Evolutionary conservation across 768 basidiomycete species (phyloP), one percentile per base, ranked within the genome.

Genomic region (Tylopilus sp.): DNA sequence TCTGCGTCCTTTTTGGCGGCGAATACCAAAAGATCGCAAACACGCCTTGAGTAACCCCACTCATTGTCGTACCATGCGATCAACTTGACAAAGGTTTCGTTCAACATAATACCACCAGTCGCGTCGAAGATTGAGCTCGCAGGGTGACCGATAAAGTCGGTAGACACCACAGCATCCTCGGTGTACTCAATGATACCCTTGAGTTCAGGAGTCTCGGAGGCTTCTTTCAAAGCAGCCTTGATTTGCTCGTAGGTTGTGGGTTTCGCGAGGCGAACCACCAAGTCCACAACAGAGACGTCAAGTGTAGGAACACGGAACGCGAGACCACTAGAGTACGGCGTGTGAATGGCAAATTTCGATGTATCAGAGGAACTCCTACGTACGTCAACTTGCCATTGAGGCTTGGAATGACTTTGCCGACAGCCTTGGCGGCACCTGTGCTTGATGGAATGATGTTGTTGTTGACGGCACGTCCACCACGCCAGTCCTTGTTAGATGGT

Each of bases 381-480:
- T 69, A 91, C 89, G 94, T 98, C 68, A 99, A 86, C 79, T 98
- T 98, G 77, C 96, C 96, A 76, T 98, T 97, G 63, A 99, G 83
- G 46, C 74, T 71, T 55, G 96, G 96, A 71, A 98, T 98, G 74
- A 99, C 94, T 80, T 97, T 96, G 65, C 94, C 94, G 69, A 96
- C 93, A 59, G 94, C 94, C 84, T 98, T 99, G 72, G 96, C 96
- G 59, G 96, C 96, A 76, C 96, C 96, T 61, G 96, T 98, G 63
- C 95, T 96, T 22, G 95, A 97, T 45, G 96, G 96, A 71, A 99
- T 99, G 78, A 99, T 98, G 84, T 99, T 99, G 79, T 89, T 89
- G 75, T 86, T 88, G 60, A 95, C 93, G 66, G 86, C 85, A 76
- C 96, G 96, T 59, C 93, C 93, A 69, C 93, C 93, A 71, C 93